Evolutionary conservation across 257 asterid genomes (phyloP).

Genomic region (Solanum clarkiae): DNA sequence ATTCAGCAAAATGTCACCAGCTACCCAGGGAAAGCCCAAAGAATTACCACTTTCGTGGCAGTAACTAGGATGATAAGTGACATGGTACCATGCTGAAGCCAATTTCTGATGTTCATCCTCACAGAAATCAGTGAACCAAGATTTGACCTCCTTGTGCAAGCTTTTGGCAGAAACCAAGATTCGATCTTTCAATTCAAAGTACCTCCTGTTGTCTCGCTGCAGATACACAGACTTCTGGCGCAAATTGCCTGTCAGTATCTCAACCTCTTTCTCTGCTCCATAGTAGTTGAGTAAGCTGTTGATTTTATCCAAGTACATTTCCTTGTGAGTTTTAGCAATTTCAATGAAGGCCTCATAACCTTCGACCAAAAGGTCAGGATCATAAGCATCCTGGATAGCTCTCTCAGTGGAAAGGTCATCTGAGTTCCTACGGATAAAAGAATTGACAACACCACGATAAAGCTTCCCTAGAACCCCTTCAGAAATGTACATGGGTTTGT

Average conservation of each 20-base stretch:
- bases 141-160: constrained; percentile 62
- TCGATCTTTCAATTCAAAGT: constrained; percentile 71
- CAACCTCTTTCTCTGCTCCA: constrained; percentile 68
- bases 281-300: constrained; percentile 40
- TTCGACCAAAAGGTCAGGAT: constrained; percentile 48
- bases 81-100: constrained; percentile 91
- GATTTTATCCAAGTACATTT: constrained; percentile 50
- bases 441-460: constrained; percentile 45
- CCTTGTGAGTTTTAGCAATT: constrained; percentile 52
- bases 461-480: constrained; percentile 66
- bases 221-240: constrained; percentile 43
- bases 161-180: constrained; percentile 58
- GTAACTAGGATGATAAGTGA: constrained; percentile 51
- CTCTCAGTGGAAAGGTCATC: neutral
- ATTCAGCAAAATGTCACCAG: constrained; percentile 55
- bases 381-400: constrained; percentile 35
- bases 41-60: constrained; percentile 35
- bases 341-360: constrained; percentile 40
- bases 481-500: constrained; percentile 69
- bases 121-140: constrained; percentile 42
- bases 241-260: constrained; percentile 72
- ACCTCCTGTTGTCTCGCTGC: constrained; percentile 72
- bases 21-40: constrained; percentile 86
- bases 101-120: constrained; percentile 25
- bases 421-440: constrained; percentile 7